Evolutionary conservation across 176 grass and related monocot species (phyloP), one percentile per base, ranked within the genome.

Genomic region (Miscanthus lutarioriparius): DNA sequence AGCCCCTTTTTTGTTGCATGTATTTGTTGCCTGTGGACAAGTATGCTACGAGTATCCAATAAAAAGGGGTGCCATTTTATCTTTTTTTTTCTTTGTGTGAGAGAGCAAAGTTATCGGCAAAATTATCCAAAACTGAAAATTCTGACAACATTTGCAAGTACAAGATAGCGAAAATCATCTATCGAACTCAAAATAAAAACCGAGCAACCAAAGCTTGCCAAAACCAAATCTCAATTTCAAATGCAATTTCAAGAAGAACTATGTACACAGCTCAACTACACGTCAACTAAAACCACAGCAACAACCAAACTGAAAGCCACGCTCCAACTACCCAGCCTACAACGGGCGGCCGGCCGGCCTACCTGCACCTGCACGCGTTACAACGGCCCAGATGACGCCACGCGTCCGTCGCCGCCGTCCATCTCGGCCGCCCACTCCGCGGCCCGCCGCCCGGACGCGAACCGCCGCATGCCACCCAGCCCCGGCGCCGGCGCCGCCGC

Each of bases 381-480:
- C 80, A 89, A 80, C 64, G 86, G 85, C 63, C 78, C 82, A 16
- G 67, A 79, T 61, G 17, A 59, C 59, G 88, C 79, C 68, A 87
- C 83, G 86, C 54, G 72, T 74, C 15, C 87, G 8, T 83, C 72
- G 2, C n/a, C 74, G 22, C n/a, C 74, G 22, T 86, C 88, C 30
- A 75, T 20, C 79, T 89, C 76, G 28, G 83, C 81, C 44, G 82
- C 67, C 91, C 94, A 99, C 16, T 88, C 87, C 78, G 70, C 74
- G 66, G 72, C 75, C 70, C 89, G 83, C 83, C 90, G 75, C 19
- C 93, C 93, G 3, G 93, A 98, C 13, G 89, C 6, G 76, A 93
- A 93, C 63, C 84, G 84, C 70, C 65, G 86, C 93, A 92, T 87
- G 39, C 83, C 88, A 11, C 93, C 91, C 3, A 96, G 67, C 32